A percentile compares a stretch with the other conserved stretches of the same genome.
These are phyloP conservation scores for Luffa acutangula DNA, from an alignment of 306 rosid species.

Conservation along the genomic window DNA sequence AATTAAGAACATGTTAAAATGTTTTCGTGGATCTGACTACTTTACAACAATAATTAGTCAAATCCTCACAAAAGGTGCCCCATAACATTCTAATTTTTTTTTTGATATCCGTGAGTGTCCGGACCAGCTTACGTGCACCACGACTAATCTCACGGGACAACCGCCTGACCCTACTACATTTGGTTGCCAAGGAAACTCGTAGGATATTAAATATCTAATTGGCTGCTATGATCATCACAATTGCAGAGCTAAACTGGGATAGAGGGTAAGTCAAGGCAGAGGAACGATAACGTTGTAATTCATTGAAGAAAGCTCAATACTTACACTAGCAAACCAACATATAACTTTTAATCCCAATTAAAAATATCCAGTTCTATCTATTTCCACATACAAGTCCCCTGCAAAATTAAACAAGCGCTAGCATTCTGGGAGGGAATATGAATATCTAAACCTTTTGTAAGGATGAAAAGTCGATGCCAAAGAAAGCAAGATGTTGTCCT, in stretches of 20 bases:
- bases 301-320: background rate
- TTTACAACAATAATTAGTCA: background rate
- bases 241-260: background rate
- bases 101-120: too few relatives aligned
- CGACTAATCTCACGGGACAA: background rate
- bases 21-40: background rate
- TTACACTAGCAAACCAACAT: background rate
- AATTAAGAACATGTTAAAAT: background rate
- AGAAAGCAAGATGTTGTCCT: slow-evolving; percentile 85
- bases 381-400: background rate
- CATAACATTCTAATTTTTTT: too few relatives aligned
- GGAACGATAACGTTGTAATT: background rate
- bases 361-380: background rate
- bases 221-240: background rate
- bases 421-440: slow-evolving; percentile 10
- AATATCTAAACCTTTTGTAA: slow-evolving; percentile 71
- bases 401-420: background rate
- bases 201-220: too few relatives aligned
- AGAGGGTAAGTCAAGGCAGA: background rate
- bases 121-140: too few relatives aligned
- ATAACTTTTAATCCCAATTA: background rate
- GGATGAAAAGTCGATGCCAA: slow-evolving; percentile 90
- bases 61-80: background rate
- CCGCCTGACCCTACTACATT: too few relatives aligned
- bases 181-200: too few relatives aligned